A percentile compares a stretch with the other conserved stretches of the same genome.
phyloP scores from a whole-genome alignment of 805 yeast genomes.

The Candida golubevii region DNA sequence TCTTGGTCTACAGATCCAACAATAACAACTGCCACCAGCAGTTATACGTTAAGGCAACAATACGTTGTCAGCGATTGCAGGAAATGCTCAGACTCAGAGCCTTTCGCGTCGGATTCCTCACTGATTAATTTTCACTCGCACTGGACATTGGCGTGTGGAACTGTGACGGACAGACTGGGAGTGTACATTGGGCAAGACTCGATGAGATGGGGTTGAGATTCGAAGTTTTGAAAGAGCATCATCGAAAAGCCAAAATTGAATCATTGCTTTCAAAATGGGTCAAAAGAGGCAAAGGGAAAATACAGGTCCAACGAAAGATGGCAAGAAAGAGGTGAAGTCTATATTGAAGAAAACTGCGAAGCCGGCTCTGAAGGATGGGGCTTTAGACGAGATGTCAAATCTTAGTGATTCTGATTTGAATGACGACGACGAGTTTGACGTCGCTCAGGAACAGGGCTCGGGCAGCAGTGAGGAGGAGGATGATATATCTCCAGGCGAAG shows the following conservation, averaged over 20 bases:
- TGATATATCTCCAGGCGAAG: slow-evolving; percentile 7
- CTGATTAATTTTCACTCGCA: too few species aligned
- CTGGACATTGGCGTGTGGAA: too few species aligned
- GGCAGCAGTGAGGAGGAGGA: slow-evolving; percentile 10
- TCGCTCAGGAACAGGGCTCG: slow-evolving; percentile 14
- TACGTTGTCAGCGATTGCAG: too few species aligned
- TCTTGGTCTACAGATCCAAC: too few species aligned
- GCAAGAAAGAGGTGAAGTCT: not conserved
- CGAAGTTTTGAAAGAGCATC: too few species aligned
- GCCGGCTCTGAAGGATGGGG: not conserved
- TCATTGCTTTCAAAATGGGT: not conserved
- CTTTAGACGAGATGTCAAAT: slow-evolving; percentile 1
- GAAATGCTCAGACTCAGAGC: too few species aligned
- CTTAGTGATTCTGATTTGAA: slow-evolving; percentile 19
- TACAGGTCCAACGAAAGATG: not conserved
- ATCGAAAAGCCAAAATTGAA: too few species aligned
- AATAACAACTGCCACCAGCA: too few species aligned
- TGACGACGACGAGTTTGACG: slow-evolving; percentile 27
- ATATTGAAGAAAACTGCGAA: not conserved
- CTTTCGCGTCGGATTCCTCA: too few species aligned
- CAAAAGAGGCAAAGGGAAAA: slow-evolving; percentile 6
- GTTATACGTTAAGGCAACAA: too few species aligned
- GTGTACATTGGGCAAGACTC: not conserved
- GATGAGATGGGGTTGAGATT: slow-evolving; percentile 3
- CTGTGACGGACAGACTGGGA: too few species aligned